Evolutionary conservation across 1,139 yeast genomes (phyloP).

Genomic region (Kurtzmaniella quercitrusa): DNA sequence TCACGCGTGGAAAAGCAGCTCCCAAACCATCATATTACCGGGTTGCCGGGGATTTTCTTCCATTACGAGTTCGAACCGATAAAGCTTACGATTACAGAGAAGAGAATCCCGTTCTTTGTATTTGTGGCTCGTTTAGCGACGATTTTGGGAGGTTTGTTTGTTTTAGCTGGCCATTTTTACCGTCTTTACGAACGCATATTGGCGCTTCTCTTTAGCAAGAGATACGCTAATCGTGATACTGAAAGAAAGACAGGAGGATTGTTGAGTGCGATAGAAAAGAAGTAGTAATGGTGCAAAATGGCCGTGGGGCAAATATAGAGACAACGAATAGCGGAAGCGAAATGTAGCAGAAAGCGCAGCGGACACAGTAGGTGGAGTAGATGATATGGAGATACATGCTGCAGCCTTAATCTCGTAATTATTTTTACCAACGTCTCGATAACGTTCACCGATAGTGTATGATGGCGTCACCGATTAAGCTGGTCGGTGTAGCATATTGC

Average conservation of each 20-base stretch:
- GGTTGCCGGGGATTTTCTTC: slow-evolving; percentile 76
- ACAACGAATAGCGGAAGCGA: too few species aligned
- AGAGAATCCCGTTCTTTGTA: slow-evolving; percentile 69
- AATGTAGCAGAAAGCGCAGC: too few species aligned
- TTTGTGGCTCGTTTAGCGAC: slow-evolving; percentile 78
- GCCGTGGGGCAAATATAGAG: not conserved
- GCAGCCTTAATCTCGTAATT: too few species aligned
- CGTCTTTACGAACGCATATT: slow-evolving; percentile 46
- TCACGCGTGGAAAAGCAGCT: slow-evolving; percentile 21
- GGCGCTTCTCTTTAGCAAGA: slow-evolving; percentile 44
- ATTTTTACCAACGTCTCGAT: too few species aligned
- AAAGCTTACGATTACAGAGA: slow-evolving; percentile 62
- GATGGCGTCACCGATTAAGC: too few species aligned
- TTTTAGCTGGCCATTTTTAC: slow-evolving; percentile 48
- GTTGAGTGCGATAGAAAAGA: slow-evolving; percentile 12
- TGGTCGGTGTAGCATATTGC: too few species aligned
- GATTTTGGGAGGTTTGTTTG: slow-evolving; percentile 67
- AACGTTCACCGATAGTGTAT: too few species aligned
- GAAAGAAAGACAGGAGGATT: slow-evolving; percentile 45
- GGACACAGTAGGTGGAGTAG: too few species aligned
- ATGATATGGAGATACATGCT: too few species aligned
- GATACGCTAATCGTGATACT: slow-evolving; percentile 49
- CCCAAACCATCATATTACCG: slow-evolving; percentile 20
- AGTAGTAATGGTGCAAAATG: not conserved
- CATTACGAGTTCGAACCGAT: slow-evolving; percentile 88